Conservation (phyloP, 2,329 filamentous ascomycete genomes). For the Microdochium nivale region DNA sequence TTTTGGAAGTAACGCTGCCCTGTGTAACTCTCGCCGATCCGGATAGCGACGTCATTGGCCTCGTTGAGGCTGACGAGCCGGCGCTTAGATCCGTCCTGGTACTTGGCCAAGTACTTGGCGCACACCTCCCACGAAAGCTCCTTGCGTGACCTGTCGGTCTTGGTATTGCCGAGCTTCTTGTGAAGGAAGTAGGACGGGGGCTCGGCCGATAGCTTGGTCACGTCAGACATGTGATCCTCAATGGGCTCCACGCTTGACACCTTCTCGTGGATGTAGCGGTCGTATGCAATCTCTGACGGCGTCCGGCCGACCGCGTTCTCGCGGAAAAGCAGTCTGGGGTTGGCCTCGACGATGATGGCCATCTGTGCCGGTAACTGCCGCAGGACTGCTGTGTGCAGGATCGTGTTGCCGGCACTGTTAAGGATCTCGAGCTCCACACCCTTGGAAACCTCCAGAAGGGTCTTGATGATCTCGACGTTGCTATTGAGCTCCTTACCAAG, state of each 20-base stretch:
- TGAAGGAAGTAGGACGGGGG: not conserved
- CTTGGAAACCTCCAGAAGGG: constrained; percentile 47
- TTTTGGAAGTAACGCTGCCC: constrained; percentile 14
- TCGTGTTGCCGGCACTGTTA: constrained; percentile 57
- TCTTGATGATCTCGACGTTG: constrained; percentile 31
- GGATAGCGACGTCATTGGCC: constrained; percentile 49
- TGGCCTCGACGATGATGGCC: constrained; percentile 40
- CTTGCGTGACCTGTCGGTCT: not conserved
- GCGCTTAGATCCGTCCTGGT: constrained; percentile 24
- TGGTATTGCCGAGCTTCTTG: too few relatives aligned
- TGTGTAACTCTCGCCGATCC: constrained; percentile 41
- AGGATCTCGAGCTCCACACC: constrained; percentile 48
- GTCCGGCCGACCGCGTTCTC: constrained; percentile 74
- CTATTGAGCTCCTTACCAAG: constrained; percentile 12
- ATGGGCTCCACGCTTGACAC: constrained; percentile 2
- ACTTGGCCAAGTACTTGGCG: constrained; percentile 12
- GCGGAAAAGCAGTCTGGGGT: constrained; percentile 52
- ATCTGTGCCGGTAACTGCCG: constrained; percentile 24
- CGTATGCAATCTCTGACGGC: constrained; percentile 58
- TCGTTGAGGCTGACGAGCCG: constrained; percentile 45
- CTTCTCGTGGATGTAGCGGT: constrained; percentile 31
- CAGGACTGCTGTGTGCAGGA: constrained; percentile 48
- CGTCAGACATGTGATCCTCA: not conserved
- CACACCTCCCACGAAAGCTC: constrained; percentile 15
- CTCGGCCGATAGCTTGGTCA: not conserved